Evolutionary conservation across 176 grass and related monocot genomes (phyloP), one percentile per base, ranked within the genome.

Genomic region (Chloris gayana): DNA sequence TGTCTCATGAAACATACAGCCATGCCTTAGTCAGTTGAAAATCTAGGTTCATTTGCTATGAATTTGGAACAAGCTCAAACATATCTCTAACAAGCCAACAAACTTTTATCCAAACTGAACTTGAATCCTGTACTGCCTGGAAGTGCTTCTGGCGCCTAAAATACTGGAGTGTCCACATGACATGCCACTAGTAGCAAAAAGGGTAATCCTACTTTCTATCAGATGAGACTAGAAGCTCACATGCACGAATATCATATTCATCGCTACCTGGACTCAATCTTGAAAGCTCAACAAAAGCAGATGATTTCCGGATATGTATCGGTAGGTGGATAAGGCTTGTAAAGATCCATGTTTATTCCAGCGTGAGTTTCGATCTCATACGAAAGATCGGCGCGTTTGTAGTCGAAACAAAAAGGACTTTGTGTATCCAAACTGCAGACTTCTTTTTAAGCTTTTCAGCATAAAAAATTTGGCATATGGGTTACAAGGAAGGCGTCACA

Each of bases 271-370:
- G 19, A 13, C 41, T 31, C 69, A 8, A 80, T 51, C 68, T 80
- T 69, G 61, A 46, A 61, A 66, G 38, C 69, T 67, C 75, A 88
- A 84, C 75, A 84, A 88, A 88, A 84, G 81, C 69, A 69, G 24
- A 6, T 62, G 19, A 25, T 44, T 70, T 59, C 32, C 39, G 62
- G 75, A 84, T 80, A 80, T 74, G 75, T 15, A 74, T 88, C 9
- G 47, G 32, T 60, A 79, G 60, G 46, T 74, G 70, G 81, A 88
- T 80, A 74, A 84, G 63, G 29, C 61, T 84, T 73, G 32, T 34
- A n/a, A n/a, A 22, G 6, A 53, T 73, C 9, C 39, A 79, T 88
- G 9, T 67, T 84, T 88, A 42, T 53, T 74, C 61, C 32, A 54
- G 22, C 10, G 14, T 27, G 49, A 59, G 62, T 27, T 75, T 6